A percentile compares a stretch with the other conserved stretches of the same genome.
Conservation (phyloP, 2,329 filamentous ascomycete genomes). For the Cladosporium velox region DNA sequence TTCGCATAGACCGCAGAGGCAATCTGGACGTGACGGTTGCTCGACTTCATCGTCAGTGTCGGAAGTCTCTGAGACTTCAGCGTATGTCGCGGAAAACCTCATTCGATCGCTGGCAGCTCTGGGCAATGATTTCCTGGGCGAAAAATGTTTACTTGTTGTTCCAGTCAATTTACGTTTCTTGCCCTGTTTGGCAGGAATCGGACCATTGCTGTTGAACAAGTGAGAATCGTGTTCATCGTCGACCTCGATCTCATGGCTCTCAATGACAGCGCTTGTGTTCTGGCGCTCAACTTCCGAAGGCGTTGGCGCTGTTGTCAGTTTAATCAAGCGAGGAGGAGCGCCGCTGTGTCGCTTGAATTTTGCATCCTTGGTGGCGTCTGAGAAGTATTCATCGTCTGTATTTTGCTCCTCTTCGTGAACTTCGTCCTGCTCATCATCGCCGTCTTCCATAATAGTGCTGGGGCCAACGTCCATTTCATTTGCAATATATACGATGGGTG, state of each 20-base stretch:
- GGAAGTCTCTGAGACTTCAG: slow-evolving; percentile 5
- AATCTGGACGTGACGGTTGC: background rate
- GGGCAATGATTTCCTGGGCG: slow-evolving; percentile 24
- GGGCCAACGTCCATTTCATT: slow-evolving; percentile 8
- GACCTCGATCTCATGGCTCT: background rate
- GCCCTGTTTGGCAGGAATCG: background rate
- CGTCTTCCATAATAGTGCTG: background rate
- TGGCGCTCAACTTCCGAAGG: background rate
- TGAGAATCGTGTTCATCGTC: background rate
- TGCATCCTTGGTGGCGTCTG: background rate
- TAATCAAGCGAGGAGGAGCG: background rate
- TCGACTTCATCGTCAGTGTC: background rate
- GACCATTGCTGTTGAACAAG: background rate
- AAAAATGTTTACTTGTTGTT: slow-evolving; percentile 37
- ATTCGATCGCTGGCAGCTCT: background rate
- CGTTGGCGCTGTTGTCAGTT: background rate
- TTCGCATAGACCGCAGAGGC: too few species aligned
- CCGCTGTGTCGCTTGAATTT: background rate
- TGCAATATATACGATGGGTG: slow-evolving; percentile 4
- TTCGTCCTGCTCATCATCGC: background rate
- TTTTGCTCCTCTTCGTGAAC: background rate
- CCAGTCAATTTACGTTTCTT: slow-evolving; percentile 39
- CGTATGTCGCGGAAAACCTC: background rate
- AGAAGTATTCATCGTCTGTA: background rate
- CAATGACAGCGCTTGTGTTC: background rate